A percentile compares a stretch with the other conserved stretches of the same genome.
Evolutionary conservation across 306 rosid species (phyloP).

Genomic region (Castanospermum australe): DNA sequence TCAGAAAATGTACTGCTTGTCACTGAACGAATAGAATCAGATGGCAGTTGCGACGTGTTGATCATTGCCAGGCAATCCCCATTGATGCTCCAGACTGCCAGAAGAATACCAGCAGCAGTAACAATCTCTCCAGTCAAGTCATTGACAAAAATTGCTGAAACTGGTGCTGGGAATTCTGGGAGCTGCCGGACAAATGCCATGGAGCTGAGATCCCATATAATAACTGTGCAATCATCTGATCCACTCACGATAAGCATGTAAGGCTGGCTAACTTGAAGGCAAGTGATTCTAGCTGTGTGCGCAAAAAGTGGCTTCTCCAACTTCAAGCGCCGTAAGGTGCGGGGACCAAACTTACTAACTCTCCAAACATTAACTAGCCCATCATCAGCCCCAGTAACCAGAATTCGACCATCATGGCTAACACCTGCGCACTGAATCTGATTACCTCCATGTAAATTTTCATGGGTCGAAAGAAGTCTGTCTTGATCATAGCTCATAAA

Average conservation of each 20-base stretch:
- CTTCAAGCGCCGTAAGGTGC: constrained; percentile 62
- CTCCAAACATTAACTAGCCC: constrained; percentile 96
- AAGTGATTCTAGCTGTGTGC: constrained; percentile 82
- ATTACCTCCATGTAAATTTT: constrained; percentile 87
- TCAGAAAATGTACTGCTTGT: constrained; percentile 83
- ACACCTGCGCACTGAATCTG: constrained; percentile 85
- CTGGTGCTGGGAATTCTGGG: constrained; percentile 84
- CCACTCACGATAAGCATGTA: constrained; percentile 97
- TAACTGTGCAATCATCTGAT: constrained; percentile 92
- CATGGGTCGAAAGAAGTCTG: constrained; percentile 72
- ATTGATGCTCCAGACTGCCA: constrained; percentile 93
- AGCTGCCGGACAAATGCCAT: constrained; percentile 91
- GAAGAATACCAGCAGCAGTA: constrained; percentile 93
- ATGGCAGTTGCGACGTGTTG: constrained; percentile 92
- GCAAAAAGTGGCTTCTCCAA: constrained; percentile 92
- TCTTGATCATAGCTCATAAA: constrained; percentile 78
- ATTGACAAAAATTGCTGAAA: constrained; percentile 86
- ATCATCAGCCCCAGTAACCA: constrained; percentile 98
- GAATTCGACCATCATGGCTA: constrained; percentile 85
- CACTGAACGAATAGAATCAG: constrained; percentile 89
- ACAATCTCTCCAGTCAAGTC: constrained; percentile 96
- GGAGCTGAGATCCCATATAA: constrained; percentile 98
- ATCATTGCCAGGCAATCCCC: constrained; percentile 97
- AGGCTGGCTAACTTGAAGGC: constrained; percentile 97
- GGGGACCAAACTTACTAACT: constrained; percentile 66